phyloP scores from a whole-genome alignment of 352 stramenopile genomes.

The Globisporangium viniferum region DNA sequence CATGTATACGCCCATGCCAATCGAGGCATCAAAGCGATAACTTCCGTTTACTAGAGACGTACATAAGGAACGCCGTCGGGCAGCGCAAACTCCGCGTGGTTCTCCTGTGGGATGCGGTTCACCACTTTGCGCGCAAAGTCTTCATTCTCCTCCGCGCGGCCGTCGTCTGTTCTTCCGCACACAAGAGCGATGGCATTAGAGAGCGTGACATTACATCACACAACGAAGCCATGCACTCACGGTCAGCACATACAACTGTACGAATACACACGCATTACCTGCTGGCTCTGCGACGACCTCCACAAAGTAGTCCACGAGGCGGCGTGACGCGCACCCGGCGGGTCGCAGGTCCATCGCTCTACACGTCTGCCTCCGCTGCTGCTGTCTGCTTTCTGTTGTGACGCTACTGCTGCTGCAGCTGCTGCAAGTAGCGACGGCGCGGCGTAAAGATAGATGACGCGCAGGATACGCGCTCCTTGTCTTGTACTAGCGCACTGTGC shows the following conservation, averaged over 20 bases:
- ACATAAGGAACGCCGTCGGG: constrained; percentile 70
- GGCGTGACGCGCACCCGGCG: constrained; percentile 6
- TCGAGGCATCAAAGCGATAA: neutral
- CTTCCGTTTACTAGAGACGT: constrained; percentile 14
- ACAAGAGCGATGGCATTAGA: neutral
- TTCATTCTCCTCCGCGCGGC: constrained; percentile 25
- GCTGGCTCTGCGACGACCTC: constrained; percentile 51
- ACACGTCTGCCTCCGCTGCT: neutral
- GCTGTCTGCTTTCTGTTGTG: neutral
- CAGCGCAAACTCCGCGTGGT: constrained; percentile 63
- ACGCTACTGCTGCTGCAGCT: neutral
- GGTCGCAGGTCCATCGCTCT: constrained; percentile 3
- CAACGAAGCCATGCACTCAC: neutral
- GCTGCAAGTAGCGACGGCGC: neutral
- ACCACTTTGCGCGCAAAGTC: constrained; percentile 43
- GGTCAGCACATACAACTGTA: neutral
- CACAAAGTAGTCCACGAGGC: constrained; percentile 78
- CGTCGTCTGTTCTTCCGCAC: neutral
- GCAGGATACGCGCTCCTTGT: neutral
- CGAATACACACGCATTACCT: neutral
- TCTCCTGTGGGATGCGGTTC: constrained; percentile 35
- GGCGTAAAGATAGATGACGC: neutral
- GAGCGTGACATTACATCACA: neutral
- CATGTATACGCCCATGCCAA: neutral
- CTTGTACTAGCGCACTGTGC: neutral